Percentiles rank a stretch among this genome's conserved stretches.
Evolutionary conservation across 306 rosid species (phyloP).

Genomic region (Lotus japonicus): DNA sequence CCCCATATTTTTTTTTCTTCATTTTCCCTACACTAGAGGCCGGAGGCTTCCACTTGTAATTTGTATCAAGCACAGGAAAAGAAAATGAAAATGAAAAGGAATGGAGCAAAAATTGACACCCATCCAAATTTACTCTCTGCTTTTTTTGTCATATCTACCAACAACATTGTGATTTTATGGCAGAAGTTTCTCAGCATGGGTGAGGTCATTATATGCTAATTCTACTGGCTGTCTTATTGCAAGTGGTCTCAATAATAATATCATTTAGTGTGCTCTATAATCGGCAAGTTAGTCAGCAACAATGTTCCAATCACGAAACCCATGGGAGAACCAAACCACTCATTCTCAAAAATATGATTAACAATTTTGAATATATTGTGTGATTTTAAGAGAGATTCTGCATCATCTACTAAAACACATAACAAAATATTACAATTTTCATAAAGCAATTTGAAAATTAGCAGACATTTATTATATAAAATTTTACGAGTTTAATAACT

Average conservation of each 20-base stretch:
- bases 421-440: no score
- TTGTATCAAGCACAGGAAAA: slow-evolving; percentile 32
- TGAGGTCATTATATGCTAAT: background rate
- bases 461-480: no score
- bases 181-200: background rate
- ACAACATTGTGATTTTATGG: background rate
- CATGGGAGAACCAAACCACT: no score
- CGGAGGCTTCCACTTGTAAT: slow-evolving; percentile 39
- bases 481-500: no score
- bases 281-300: no score
- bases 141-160: background rate
- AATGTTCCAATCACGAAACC: no score
- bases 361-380: no score
- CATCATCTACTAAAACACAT: no score
- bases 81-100: slow-evolving; percentile 29
- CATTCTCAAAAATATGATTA: no score
- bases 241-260: background rate
- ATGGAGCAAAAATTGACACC: slow-evolving; percentile 23
- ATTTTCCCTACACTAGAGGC: slow-evolving; percentile 18
- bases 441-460: no score
- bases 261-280: no score
- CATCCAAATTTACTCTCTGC: slow-evolving; percentile 3
- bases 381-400: no score
- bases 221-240: background rate
- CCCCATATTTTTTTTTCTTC: background rate